These are phyloP conservation scores for Sugiyamaella floridensis DNA, from an alignment of 805 yeast genomes.

Conservation along the genomic window DNA sequence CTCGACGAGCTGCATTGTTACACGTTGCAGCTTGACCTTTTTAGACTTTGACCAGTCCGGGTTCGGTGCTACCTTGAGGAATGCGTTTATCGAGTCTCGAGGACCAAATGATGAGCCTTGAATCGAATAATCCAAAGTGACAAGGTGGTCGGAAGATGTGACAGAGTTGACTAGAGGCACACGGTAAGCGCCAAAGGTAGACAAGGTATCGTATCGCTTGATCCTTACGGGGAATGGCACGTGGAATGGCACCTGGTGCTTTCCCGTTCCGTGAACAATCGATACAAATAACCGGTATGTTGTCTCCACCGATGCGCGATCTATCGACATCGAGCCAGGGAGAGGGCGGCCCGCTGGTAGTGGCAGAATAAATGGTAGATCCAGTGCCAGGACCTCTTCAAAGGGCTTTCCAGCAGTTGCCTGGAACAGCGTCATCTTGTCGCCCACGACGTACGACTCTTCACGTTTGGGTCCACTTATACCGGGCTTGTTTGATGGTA, in stretches of 20 bases:
- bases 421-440: slow-evolving; percentile 23
- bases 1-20: slow-evolving; percentile 33
- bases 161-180: slow-evolving; percentile 24
- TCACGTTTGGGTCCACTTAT: slow-evolving; percentile 28
- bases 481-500: slow-evolving; percentile 30
- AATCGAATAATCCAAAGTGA: slow-evolving; percentile 28
- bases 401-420: slow-evolving; percentile 17
- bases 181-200: slow-evolving; percentile 33
- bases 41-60: slow-evolving; percentile 32
- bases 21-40: slow-evolving; percentile 31
- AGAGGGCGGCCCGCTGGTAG: slow-evolving; percentile 29
- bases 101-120: slow-evolving; percentile 36
- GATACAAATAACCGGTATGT: slow-evolving; percentile 31
- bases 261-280: slow-evolving; percentile 18
- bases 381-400: slow-evolving; percentile 28
- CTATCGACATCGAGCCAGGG: slow-evolving; percentile 31
- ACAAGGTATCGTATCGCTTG: slow-evolving; percentile 33
- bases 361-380: slow-evolving; percentile 34
- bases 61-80: slow-evolving; percentile 30
- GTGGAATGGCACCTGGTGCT: slow-evolving; percentile 16
- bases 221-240: slow-evolving; percentile 31
- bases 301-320: slow-evolving; percentile 28
- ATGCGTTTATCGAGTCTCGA: slow-evolving; percentile 29
- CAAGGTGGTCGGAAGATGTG: slow-evolving; percentile 32
- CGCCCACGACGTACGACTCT: slow-evolving; percentile 32